These are phyloP conservation scores for Dryas octopetala DNA, from an alignment of 306 rosid genomes.

Conservation along the genomic window DNA sequence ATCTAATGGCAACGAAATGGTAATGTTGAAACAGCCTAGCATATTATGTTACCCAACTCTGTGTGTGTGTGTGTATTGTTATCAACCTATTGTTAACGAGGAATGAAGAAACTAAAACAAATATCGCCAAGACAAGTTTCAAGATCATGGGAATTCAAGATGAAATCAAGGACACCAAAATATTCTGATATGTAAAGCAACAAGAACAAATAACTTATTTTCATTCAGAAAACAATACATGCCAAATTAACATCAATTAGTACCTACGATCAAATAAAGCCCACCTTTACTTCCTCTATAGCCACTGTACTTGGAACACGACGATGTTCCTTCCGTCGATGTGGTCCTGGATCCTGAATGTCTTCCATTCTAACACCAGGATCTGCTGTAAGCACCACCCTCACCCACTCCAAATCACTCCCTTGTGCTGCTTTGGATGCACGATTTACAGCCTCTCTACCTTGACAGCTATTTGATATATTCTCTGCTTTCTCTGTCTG, in stretches of 20 bases:
- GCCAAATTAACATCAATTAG: slow-evolving; percentile 20
- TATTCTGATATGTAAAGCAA: neutral
- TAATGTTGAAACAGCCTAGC: neutral
- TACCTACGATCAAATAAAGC: slow-evolving; percentile 29
- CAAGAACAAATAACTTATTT: slow-evolving; percentile 5
- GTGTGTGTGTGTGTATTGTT: neutral
- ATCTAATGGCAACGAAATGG: neutral
- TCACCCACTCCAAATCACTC: slow-evolving; percentile 80
- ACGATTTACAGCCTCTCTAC: slow-evolving; percentile 29
- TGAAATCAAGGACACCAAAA: neutral
- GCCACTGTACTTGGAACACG: slow-evolving; percentile 98
- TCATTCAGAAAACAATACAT: slow-evolving; percentile 21
- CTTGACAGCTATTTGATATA: slow-evolving; percentile 26
- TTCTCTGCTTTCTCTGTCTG: slow-evolving; percentile 36
- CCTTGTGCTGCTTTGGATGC: slow-evolving; percentile 40
- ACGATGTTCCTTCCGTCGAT: slow-evolving; percentile 90
- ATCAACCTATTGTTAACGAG: neutral
- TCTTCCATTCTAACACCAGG: slow-evolving; percentile 88
- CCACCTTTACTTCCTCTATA: slow-evolving; percentile 96
- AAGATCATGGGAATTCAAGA: neutral
- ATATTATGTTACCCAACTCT: neutral
- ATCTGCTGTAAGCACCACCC: slow-evolving; percentile 78
- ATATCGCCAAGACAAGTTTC: neutral
- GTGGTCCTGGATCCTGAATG: slow-evolving; percentile 72
- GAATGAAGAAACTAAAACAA: neutral